Evolutionary conservation across 108 stramenopile genomes (phyloP).

Genomic region (Cylindrotheca closterium): DNA sequence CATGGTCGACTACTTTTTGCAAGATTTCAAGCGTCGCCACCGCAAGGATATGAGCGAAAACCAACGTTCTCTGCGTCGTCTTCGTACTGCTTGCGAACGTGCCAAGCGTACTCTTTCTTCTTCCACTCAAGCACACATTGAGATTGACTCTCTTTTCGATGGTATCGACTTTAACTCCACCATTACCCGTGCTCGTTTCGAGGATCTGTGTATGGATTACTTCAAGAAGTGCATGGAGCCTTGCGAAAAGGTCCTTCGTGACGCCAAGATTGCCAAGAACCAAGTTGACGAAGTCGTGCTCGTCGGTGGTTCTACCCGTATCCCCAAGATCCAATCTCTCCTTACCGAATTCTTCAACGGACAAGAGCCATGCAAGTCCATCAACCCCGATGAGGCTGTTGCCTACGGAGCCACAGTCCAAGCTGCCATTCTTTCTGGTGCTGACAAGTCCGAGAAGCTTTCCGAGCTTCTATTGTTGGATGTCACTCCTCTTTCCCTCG

Average conservation of each 20-base stretch:
- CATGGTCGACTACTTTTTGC: slow-evolving; percentile 94
- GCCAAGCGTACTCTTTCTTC: slow-evolving; percentile 99
- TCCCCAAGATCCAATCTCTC: slow-evolving; percentile 95
- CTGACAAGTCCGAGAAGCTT: slow-evolving; percentile 96
- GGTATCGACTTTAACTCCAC: slow-evolving; percentile 99
- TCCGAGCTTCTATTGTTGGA: slow-evolving; percentile 94
- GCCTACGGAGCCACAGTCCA: slow-evolving; percentile 95
- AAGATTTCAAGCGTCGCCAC: slow-evolving; percentile 95
- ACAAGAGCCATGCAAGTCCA: slow-evolving; percentile 97
- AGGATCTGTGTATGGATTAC: slow-evolving; percentile 97
- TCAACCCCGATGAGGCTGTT: slow-evolving; percentile 97
- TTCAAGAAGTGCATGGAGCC: slow-evolving; percentile 99
- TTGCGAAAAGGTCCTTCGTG: slow-evolving; percentile 96
- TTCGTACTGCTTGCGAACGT: slow-evolving; percentile 99
- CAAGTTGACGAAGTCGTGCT: slow-evolving; percentile 95
- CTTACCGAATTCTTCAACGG: slow-evolving; percentile 98
- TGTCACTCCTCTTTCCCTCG: slow-evolving; percentile 97
- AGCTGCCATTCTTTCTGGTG: slow-evolving; percentile 92
- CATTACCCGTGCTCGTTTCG: slow-evolving; percentile 97
- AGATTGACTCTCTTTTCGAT: slow-evolving; percentile 99
- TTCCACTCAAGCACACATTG: slow-evolving; percentile 99
- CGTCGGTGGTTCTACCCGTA: slow-evolving; percentile 98
- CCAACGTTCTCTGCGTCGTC: slow-evolving; percentile 98
- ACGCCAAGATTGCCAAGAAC: slow-evolving; percentile 96
- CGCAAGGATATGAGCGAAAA: slow-evolving; percentile 88